These are phyloP conservation scores for Verticillium tricorpus DNA, from an alignment of 2,329 filamentous ascomycete species.

Conservation along the genomic window DNA sequence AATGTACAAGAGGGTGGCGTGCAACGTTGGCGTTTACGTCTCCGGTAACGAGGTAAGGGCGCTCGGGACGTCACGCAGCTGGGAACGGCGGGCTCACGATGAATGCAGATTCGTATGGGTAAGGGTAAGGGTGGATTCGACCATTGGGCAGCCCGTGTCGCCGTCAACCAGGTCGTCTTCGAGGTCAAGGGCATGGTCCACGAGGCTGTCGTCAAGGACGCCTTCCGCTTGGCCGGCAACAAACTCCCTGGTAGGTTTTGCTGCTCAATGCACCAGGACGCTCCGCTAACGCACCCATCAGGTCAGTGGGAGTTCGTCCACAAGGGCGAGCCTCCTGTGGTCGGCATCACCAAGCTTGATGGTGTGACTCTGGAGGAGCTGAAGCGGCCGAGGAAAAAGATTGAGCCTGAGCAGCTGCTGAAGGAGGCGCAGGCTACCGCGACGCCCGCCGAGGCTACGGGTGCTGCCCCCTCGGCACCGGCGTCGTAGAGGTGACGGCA, in stretches of 20 bases:
- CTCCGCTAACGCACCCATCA: constrained; percentile 21
- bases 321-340: constrained; percentile 83
- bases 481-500: not conserved
- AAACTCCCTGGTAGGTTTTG: constrained; percentile 77
- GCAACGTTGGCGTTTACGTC: constrained; percentile 92
- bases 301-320: constrained; percentile 89
- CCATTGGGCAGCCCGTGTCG: constrained; percentile 87
- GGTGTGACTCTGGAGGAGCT: constrained; percentile 79
- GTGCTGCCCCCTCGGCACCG: constrained; percentile 26
- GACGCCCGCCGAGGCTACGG: constrained; percentile 25
- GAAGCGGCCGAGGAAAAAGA: constrained; percentile 70
- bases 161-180: constrained; percentile 87
- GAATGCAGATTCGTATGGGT: constrained; percentile 79
- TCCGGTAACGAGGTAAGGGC: constrained; percentile 79
- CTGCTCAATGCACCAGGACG: not conserved
- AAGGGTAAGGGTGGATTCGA: constrained; percentile 98
- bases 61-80: not conserved
- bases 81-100: not conserved
- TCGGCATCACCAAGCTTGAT: constrained; percentile 88
- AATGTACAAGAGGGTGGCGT: constrained; percentile 84
- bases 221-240: constrained; percentile 87
- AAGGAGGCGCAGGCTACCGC: constrained; percentile 22
- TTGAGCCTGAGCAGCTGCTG: constrained; percentile 41
- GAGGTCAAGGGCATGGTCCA: constrained; percentile 89
- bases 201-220: constrained; percentile 91